phyloP scores from a whole-genome alignment of 371 early-diverging fungal species.

The Saksenaea vasiformis region DNA sequence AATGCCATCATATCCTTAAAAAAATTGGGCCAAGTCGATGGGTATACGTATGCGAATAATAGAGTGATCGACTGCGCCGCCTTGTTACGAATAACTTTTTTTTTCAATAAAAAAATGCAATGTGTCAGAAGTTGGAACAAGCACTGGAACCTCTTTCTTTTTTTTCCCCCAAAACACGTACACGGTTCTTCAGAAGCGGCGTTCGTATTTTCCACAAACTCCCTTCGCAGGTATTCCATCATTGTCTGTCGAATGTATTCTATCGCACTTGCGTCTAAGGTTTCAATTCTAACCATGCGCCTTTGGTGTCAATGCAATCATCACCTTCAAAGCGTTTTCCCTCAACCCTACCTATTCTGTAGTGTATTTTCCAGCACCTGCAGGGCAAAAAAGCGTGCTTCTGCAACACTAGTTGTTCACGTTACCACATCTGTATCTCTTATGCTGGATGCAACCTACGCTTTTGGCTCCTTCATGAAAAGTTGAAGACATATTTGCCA shows the following conservation, averaged over 20 bases:
- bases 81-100: slow-evolving; percentile 81
- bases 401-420: slow-evolving; percentile 58
- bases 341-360: slow-evolving; percentile 54
- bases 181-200: slow-evolving; percentile 58
- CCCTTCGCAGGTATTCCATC: slow-evolving; percentile 71
- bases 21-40: slow-evolving; percentile 85
- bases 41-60: slow-evolving; percentile 83
- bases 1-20: slow-evolving; percentile 83
- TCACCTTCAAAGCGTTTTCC: not conserved
- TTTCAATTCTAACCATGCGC: slow-evolving; percentile 33
- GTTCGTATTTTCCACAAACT: slow-evolving; percentile 56
- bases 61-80: slow-evolving; percentile 83
- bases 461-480: slow-evolving; percentile 73
- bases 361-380: slow-evolving; percentile 84
- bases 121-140: not conserved
- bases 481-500: slow-evolving; percentile 86
- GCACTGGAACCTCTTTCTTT: not conserved
- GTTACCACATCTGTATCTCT: not conserved
- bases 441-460: slow-evolving; percentile 49
- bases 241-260: slow-evolving; percentile 67
- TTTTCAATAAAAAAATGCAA: not conserved
- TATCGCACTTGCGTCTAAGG: slow-evolving; percentile 56
- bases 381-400: slow-evolving; percentile 83
- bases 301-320: slow-evolving; percentile 23
- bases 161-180: slow-evolving; percentile 33